A percentile compares a stretch with the other conserved stretches of the same genome.
Conservation (phyloP, 768 basidiomycete species). For the Mrakia gelida region DNA sequence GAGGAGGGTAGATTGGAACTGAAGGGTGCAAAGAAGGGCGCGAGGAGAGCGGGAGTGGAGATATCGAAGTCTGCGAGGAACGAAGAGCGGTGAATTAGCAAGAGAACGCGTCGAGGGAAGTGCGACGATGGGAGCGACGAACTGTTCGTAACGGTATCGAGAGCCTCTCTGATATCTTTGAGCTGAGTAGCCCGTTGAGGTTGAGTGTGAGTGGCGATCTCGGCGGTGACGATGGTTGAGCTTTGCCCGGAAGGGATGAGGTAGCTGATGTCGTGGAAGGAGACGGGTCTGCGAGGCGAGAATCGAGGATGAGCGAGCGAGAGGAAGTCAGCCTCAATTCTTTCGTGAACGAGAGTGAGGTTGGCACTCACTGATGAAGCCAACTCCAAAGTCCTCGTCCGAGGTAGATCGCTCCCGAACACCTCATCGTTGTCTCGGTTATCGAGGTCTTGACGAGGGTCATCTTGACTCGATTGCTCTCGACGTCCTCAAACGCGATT, state of each 20-base stretch:
- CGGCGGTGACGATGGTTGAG: constrained; percentile 1
- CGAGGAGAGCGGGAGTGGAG: neutral
- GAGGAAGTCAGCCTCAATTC: neutral
- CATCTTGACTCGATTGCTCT: neutral
- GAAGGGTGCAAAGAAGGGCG: neutral
- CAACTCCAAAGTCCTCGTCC: constrained; percentile 11
- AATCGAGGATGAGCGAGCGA: neutral
- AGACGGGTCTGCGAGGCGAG: neutral
- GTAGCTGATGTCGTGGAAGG: constrained; percentile 7
- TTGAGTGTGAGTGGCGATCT: constrained; percentile 1
- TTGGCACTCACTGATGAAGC: constrained; percentile 1
- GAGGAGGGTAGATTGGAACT: neutral
- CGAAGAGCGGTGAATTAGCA: neutral
- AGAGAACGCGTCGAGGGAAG: neutral
- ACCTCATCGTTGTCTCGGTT: neutral
- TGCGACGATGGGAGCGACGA: neutral
- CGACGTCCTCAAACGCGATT: constrained; percentile 1
- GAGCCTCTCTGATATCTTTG: neutral
- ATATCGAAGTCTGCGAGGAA: neutral
- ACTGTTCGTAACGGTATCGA: neutral
- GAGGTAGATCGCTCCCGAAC: constrained; percentile 8
- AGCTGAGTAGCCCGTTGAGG: neutral
- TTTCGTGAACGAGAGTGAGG: too few relatives aligned
- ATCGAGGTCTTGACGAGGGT: neutral
- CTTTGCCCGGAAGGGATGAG: neutral